Base-by-base conservation (phyloP, 1,284 basidiomycete species). In the Austroboletus novae-zelandiae region DNA sequence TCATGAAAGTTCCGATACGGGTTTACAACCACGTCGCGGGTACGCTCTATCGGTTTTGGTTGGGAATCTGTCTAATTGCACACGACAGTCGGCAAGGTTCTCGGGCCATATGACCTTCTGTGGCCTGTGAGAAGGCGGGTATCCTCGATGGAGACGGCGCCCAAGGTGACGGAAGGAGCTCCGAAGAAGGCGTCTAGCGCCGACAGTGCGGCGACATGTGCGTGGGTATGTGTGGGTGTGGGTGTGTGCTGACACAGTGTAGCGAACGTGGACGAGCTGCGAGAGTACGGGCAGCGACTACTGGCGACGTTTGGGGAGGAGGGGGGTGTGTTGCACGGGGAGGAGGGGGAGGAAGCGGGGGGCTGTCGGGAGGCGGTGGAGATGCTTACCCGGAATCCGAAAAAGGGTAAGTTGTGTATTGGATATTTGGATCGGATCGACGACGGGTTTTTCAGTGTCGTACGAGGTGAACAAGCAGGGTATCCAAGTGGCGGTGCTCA, bases 401-500 rank as follows among this genome's bases (percentile, higher is more conserved):
- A 86, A 66, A 97, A 96, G 76, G 80, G 91, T 91, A 50, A 50
- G 78, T 67, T 5, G 7, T 4, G 5, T 9, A 9, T n/a, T 18
- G 15, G 14, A 15, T n/a, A 9, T 9, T 36, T n/a, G 20, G 35
- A n/a, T 36, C 9, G 13, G 35, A 36, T 36, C 14, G 35, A n/a
- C 13, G n/a, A 8, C 15, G 35, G 17, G 17, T 36, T 36, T n/a
- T 9, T 1, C 56, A 94, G 92, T 87, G 31, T 94, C 92, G 0
- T 96, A 91, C 70, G 94, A 97, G 70, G 92, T 97, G 53, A 88
- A 85, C 62, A 94, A 96, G 72, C 90, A 94, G 43, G 91, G 89
- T 1, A 79, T 89, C 45, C 82, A 85, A 40, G 91, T 96, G 47
- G 93, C 94, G 2, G 84, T 90, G 27, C 71, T 97, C n/a, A 95